Evolutionary conservation across 2,329 filamentous ascomycete species (phyloP).

Genomic region (Pyrenophora tritici-repentis): DNA sequence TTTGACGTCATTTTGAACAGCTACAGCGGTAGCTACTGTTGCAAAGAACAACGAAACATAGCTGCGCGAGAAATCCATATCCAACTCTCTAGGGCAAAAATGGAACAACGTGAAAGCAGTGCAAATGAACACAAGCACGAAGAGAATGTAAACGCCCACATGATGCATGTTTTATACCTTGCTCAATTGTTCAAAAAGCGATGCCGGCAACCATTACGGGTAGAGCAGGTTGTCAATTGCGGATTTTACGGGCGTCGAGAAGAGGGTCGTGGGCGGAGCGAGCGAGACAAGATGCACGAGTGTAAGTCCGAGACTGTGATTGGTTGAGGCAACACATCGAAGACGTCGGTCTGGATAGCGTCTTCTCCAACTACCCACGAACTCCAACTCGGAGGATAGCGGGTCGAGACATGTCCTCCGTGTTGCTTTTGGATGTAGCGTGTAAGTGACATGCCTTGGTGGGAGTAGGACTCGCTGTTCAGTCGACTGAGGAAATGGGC

Average conservation of each 20-base stretch:
- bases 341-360: neutral
- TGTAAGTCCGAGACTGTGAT: conserved; percentile 16
- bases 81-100: conserved; percentile 19
- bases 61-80: conserved; percentile 28
- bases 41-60: conserved; percentile 26
- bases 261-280: conserved; percentile 6
- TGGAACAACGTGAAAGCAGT: conserved; percentile 28
- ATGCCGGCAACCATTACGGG: conserved; percentile 24
- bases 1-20: conserved; percentile 19
- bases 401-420: too few species aligned
- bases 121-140: conserved; percentile 20
- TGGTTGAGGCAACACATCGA: conserved; percentile 9
- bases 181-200: neutral
- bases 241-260: conserved; percentile 12
- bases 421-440: too few species aligned
- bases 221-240: conserved; percentile 19
- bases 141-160: conserved; percentile 19
- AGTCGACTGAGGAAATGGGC: too few species aligned
- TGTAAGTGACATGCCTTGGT: too few species aligned
- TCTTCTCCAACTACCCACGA: too few species aligned
- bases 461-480: too few species aligned
- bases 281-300: conserved; percentile 22
- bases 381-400: too few species aligned
- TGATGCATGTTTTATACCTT: conserved; percentile 34
- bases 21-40: conserved; percentile 19